phyloP scores from a whole-genome alignment of 345 rosid species.

The Linum usitatissimum region DNA sequence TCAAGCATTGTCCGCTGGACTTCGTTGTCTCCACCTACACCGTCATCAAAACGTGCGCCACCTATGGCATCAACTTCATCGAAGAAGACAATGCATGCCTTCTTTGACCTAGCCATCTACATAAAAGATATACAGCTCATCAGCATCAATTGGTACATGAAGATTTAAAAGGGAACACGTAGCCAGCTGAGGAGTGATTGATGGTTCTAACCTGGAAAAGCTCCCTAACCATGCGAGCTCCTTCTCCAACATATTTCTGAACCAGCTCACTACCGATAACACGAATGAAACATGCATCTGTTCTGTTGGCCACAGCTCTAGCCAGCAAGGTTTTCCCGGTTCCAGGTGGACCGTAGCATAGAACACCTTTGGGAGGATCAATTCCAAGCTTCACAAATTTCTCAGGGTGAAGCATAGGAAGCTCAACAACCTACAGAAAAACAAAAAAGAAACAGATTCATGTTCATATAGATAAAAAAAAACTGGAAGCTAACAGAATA shows the following conservation, averaged over 20 bases:
- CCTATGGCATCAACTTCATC: conserved; percentile 84
- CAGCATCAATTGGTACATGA: not conserved
- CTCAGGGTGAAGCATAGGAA: conserved; percentile 99
- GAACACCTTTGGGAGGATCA: conserved; percentile 98
- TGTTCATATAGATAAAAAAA: too few relatives aligned
- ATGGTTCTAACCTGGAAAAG: conserved; percentile 62
- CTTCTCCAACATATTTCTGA: conserved; percentile 97
- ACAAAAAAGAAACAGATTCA: not conserved
- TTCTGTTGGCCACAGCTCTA: conserved; percentile 97
- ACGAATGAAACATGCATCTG: conserved; percentile 97
- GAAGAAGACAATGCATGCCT: conserved; percentile 77
- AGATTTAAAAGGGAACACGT: too few relatives aligned
- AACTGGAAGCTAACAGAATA: not conserved
- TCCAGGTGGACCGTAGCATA: conserved; percentile 44
- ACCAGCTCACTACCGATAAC: conserved; percentile 99
- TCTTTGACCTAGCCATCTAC: conserved; percentile 84
- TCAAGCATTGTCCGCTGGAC: conserved; percentile 87
- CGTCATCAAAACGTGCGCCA: conserved; percentile 80
- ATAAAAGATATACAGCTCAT: not conserved
- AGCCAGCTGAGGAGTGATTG: not conserved
- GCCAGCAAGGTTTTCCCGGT: too few relatives aligned
- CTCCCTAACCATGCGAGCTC: conserved; percentile 98
- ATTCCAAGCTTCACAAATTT: conserved; percentile 98
- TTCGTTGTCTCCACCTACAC: conserved; percentile 73
- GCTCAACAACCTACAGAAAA: conserved; percentile 68